Evolutionary conservation across 768 basidiomycete genomes (phyloP), one percentile per base, ranked within the genome.

Genomic region (Rhodotorula toruloides): DNA sequence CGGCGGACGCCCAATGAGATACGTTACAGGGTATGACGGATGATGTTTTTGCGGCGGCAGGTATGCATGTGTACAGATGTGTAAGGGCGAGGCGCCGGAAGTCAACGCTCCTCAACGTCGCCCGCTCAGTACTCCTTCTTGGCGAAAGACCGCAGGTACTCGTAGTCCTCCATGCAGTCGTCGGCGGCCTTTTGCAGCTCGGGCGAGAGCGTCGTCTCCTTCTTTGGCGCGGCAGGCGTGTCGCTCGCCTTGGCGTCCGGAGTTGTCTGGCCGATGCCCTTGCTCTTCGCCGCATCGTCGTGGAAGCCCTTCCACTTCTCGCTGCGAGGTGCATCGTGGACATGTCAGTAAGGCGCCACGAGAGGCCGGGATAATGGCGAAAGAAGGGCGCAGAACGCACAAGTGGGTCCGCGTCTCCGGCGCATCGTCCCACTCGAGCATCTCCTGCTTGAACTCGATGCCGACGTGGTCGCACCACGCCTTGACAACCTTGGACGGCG

Each of bases 351-450:
- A 44, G 34, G 21, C 22, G 46, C 46, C 42, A 62, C 50, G 9
- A 48, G 6, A 4, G 27, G 42, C 37, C 11, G 6, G 0, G 40
- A 25, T 0, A 34, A 52, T 21, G 25, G n/a, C 27, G 47, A 14
- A 29, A 31, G 42, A 39, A 43, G n/a, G 13, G 21, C 2, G 17
- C 42, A n/a, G 16, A n/a, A 71, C 63, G 55, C 48, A 68, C 64
- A 76, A 74, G 42, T 76, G 75, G 39, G 69, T 72, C 25, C 74
- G 71, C 48, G 72, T 74, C 31, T 70, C 63, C 31, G 57, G 52
- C 34, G 67, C 74, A 14, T 71, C 71, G 37, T 68, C 63, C 75
- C 75, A 76, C 40, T 71, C 65, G 29, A 73, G 60, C 75, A 76
- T 76, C 10, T 55, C 54, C 44, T 68, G 52, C 3, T 44, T 54